These are phyloP conservation scores for Trichoderma harzianum DNA, from an alignment of 2,329 filamentous ascomycete species.

Conservation along the genomic window DNA sequence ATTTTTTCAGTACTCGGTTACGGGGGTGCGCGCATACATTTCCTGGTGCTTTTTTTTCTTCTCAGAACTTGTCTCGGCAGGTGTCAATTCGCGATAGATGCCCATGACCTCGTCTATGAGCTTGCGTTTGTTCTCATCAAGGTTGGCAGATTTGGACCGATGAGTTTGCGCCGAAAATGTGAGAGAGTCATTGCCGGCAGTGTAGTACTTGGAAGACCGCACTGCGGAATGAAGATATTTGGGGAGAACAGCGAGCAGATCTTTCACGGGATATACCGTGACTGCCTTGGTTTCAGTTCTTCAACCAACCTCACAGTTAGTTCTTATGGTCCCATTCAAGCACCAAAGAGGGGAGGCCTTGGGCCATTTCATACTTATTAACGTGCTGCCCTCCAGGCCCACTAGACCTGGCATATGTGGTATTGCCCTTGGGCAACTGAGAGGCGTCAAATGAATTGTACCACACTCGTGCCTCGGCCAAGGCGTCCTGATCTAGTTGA, in stretches of 20 bases:
- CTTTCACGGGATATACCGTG: slow-evolving; percentile 48
- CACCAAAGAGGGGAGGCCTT: not conserved
- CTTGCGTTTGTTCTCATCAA: slow-evolving; percentile 51
- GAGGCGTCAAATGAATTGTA: slow-evolving; percentile 41
- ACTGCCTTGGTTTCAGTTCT: slow-evolving; percentile 60
- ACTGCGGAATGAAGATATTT: slow-evolving; percentile 45
- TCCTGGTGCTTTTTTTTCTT: slow-evolving; percentile 49
- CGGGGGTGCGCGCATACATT: slow-evolving; percentile 36
- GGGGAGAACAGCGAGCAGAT: slow-evolving; percentile 46
- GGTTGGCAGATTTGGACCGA: slow-evolving; percentile 50
- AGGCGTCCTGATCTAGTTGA: slow-evolving; percentile 46
- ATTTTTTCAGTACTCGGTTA: not conserved
- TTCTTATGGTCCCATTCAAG: slow-evolving; percentile 31
- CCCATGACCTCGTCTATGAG: slow-evolving; percentile 45
- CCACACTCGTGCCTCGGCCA: slow-evolving; percentile 53
- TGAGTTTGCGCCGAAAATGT: slow-evolving; percentile 54
- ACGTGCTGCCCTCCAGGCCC: slow-evolving; percentile 61
- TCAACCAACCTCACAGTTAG: slow-evolving; percentile 36
- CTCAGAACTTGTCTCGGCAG: slow-evolving; percentile 43
- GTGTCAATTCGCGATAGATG: slow-evolving; percentile 47
- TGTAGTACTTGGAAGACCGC: slow-evolving; percentile 54
- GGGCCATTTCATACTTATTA: slow-evolving; percentile 49
- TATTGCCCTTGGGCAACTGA: slow-evolving; percentile 49
- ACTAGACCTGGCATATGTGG: slow-evolving; percentile 55
- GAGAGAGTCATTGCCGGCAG: slow-evolving; percentile 48